Percentiles rank a stretch among this genome's conserved stretches.
phyloP scores from a whole-genome alignment of 2,329 filamentous ascomycete species.

The Lasiodiplodia theobromae region DNA sequence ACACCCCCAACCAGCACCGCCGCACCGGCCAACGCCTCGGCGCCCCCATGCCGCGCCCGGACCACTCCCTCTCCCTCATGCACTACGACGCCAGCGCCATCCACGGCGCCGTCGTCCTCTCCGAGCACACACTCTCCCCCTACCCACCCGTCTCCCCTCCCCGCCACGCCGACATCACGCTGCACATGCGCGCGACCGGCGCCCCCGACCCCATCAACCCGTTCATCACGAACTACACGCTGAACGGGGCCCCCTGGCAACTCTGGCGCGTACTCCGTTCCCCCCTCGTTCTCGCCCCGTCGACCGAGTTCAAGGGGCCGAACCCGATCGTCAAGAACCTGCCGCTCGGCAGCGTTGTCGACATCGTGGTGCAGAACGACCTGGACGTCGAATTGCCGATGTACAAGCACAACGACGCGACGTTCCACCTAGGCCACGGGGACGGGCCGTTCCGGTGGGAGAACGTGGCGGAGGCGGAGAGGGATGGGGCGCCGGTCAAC shows the following conservation, averaged over 20 bases:
- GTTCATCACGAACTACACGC: slow-evolving; percentile 34
- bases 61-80: not conserved
- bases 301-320: slow-evolving; percentile 30
- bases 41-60: not conserved
- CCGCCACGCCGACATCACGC: slow-evolving; percentile 30
- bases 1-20: not conserved
- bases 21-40: slow-evolving; percentile 5
- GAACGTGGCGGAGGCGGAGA: not conserved
- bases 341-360: slow-evolving; percentile 33
- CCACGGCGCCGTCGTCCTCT: not conserved
- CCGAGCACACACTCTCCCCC: not conserved
- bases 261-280: slow-evolving; percentile 32
- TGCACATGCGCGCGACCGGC: slow-evolving; percentile 33
- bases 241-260: slow-evolving; percentile 35
- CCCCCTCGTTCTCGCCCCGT: slow-evolving; percentile 30
- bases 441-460: slow-evolving; percentile 8
- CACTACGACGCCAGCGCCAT: not conserved
- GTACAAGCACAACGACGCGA: slow-evolving; percentile 36
- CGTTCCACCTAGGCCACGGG: slow-evolving; percentile 31
- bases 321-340: slow-evolving; percentile 31
- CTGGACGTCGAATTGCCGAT: slow-evolving; percentile 30
- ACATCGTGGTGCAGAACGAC: slow-evolving; percentile 34
- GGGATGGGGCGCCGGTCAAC: slow-evolving; percentile 26
- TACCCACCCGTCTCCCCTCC: slow-evolving; percentile 29
- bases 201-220: slow-evolving; percentile 34